Conservation (phyloP, 768 basidiomycete species). For the Kwoniella botswanensis region DNA sequence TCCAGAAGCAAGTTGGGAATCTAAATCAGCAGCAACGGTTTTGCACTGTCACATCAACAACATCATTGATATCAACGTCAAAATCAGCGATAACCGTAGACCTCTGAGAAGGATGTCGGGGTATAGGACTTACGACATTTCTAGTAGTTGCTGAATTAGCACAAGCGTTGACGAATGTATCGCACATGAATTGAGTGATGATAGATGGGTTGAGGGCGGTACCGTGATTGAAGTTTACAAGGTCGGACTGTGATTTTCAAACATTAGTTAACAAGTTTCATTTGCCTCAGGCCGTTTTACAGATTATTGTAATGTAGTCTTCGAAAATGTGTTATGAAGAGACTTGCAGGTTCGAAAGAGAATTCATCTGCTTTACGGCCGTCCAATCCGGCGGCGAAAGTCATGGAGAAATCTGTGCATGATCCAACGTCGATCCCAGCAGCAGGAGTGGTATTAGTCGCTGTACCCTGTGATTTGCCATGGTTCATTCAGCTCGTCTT, state of each 20-base stretch:
- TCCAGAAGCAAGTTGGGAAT: constrained; percentile 27
- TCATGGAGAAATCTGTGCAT: constrained; percentile 46
- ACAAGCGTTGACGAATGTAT: constrained; percentile 50
- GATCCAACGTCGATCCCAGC: constrained; percentile 40
- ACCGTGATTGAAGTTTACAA: constrained; percentile 39
- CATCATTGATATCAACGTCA: too few species aligned
- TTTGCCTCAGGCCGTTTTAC: too few species aligned
- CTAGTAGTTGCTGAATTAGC: constrained; percentile 32
- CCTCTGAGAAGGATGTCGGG: too few species aligned
- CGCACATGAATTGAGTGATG: constrained; percentile 43
- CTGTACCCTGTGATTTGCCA: background rate
- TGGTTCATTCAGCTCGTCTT: background rate
- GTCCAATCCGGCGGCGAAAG: constrained; percentile 34
- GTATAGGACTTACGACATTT: background rate
- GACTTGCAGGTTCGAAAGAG: constrained; percentile 40
- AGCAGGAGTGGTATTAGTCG: background rate
- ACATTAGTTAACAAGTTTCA: too few species aligned
- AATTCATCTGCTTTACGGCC: constrained; percentile 32
- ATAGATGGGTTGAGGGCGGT: constrained; percentile 45
- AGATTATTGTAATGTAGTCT: too few species aligned
- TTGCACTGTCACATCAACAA: constrained; percentile 26
- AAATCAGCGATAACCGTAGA: background rate
- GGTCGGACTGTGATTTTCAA: constrained; percentile 33
- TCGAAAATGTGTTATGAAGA: too few species aligned
- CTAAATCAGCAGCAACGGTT: constrained; percentile 31